Evolutionary conservation across 169 alveolate species (phyloP), one percentile per base, ranked within the genome.

Genomic region (Cryptosporidium parvum): DNA sequence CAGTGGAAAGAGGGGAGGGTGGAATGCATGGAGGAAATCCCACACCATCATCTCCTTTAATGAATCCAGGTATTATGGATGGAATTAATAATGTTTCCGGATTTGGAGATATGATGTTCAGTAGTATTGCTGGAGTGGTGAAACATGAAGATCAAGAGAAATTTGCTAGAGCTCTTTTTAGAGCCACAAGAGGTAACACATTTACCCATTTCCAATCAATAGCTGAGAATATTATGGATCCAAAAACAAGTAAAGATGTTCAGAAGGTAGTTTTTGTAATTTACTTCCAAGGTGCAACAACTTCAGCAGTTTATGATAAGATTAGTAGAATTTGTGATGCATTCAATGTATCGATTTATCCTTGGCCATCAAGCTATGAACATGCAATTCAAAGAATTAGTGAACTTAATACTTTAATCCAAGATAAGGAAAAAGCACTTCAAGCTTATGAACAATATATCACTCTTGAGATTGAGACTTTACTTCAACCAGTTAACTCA

Each of bases 131-230:
- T 23, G 99, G 99, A 0, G 96, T 98, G 7, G 95, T 98, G 42
- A 93, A 95, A 33, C 94, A 94, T 44, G 96, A 93, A 48, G 99
- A 97, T 69, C 93, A 96, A 84, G 95, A 92, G 70, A 95, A 97
- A 59, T 97, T 98, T 91, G 96, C 98, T 62, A 94, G 99, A 73
- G 95, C 98, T 61, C 92, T 98, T 5, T 97, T 98, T 93, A 95
- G 99, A 89, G 97, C 98, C 0, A 96, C 99, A 70, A 92, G 99
- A 69, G 99, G 99, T 3, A 98, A 97, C 70, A 98, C 99, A 37
- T 95, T 96, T 93, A 94, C 98, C 29, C 93, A 93, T 65, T 96
- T 97, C 73, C 95, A 94, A 73, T 97, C 97, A 53, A 95, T 96
- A 23, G 95, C 95, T 39, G 96, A 93, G 58, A 75, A 85, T 56